phyloP scores from a whole-genome alignment of 306 rosid species.

The Cucumis melo region DNA sequence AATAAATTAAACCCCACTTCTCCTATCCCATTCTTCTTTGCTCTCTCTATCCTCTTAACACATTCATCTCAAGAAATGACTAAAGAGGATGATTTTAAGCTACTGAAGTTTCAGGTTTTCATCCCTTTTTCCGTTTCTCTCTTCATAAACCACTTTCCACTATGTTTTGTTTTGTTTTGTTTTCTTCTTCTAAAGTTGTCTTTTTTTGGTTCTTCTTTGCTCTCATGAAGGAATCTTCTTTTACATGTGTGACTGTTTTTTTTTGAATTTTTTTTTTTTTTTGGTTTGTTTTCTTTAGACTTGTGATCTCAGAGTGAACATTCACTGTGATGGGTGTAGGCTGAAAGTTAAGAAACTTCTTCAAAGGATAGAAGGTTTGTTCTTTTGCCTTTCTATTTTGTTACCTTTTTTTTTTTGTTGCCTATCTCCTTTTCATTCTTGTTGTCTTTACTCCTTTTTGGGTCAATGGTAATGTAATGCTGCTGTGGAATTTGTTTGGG shows the following conservation, averaged over 20 bases:
- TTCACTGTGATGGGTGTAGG: constrained; percentile 98
- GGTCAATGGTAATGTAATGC: not conserved
- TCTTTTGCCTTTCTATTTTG: not conserved
- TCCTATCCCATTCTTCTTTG: not conserved
- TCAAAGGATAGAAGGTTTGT: constrained; percentile 88
- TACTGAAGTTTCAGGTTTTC: constrained; percentile 84
- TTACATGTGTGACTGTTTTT: not conserved
- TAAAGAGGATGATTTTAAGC: constrained; percentile 91
- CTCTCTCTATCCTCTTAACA: not conserved
- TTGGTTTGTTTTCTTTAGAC: constrained; percentile 27
- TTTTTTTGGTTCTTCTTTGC: constrained; percentile 11
- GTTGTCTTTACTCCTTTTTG: not conserved
- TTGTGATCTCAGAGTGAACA: constrained; percentile 78
- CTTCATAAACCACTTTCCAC: not conserved
- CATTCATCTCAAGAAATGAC: constrained; percentile 43
- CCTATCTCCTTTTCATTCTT: not conserved
- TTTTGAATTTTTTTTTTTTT: not conserved
- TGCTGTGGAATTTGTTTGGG: not conserved
- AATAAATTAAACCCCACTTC: not conserved
- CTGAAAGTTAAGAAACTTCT: constrained; percentile 96
- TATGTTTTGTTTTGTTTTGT: not conserved
- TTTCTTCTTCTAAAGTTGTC: constrained; percentile 17
- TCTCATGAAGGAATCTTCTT: constrained; percentile 17
- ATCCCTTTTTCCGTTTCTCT: constrained; percentile 20
- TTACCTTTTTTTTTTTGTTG: not conserved